Conservation (phyloP, 371 early-diverging fungal species). For the Smittium mucronatum region DNA sequence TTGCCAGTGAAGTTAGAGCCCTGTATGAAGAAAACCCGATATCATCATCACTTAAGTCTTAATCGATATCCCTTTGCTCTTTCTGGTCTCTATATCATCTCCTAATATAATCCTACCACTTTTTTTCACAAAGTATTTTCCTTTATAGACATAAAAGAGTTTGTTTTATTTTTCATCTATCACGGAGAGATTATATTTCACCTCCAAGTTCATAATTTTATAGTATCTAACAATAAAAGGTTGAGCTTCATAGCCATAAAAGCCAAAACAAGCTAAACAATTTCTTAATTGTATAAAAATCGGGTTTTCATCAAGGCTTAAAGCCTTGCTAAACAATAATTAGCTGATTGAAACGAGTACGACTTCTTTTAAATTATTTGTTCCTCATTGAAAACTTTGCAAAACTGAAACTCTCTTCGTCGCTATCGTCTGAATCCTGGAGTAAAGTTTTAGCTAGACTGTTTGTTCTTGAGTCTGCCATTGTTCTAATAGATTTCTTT, state of each 20-base stretch:
- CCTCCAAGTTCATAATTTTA: background rate
- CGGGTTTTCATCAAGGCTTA: too few species aligned
- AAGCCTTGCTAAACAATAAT: background rate
- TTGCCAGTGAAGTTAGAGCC: background rate
- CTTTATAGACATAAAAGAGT: background rate
- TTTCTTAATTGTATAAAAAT: background rate
- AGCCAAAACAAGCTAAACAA: background rate
- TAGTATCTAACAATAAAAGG: background rate
- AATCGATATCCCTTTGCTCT: background rate
- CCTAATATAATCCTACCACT: background rate
- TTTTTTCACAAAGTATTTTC: background rate
- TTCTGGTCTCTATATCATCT: background rate
- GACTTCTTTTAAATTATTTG: too few species aligned
- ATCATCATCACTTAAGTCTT: background rate
- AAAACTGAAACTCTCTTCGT: background rate
- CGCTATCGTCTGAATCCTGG: background rate
- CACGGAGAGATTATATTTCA: background rate
- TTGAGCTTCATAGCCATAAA: background rate
- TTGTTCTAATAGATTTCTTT: background rate
- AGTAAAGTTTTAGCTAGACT: background rate
- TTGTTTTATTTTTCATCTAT: background rate
- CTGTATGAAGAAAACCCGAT: background rate
- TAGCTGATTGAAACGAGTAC: background rate
- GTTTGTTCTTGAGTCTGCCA: background rate
- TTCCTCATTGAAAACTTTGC: background rate